Percentiles rank a stretch among this genome's conserved stretches.
These are phyloP conservation scores for Solanum aculeatissimum DNA, from an alignment of 305 asterid genomes.

Conservation along the genomic window DNA sequence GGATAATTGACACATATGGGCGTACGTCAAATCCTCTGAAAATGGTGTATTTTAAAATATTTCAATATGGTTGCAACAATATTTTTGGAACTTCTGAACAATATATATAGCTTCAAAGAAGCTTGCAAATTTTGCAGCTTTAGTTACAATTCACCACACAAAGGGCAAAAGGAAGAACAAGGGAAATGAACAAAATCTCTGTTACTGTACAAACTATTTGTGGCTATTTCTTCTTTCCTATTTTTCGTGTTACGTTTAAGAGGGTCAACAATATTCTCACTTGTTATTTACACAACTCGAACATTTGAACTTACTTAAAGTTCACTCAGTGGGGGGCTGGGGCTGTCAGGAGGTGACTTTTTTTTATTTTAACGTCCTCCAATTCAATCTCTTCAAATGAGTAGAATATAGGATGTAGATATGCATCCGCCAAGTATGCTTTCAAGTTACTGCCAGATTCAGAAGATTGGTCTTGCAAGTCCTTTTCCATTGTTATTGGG, in stretches of 20 bases:
- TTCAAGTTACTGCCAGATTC: constrained; percentile 39
- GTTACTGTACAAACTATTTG: no score
- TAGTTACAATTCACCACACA: no score
- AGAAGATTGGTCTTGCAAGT: constrained; percentile 41
- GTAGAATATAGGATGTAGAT: constrained; percentile 84
- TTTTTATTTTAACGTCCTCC: constrained; percentile 54
- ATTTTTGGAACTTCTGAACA: neutral
- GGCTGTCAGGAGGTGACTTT: constrained; percentile 10
- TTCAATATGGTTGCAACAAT: neutral
- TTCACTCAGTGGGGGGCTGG: constrained; percentile 29
- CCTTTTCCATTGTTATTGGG: constrained; percentile 8
- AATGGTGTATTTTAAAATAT: neutral
- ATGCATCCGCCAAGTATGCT: constrained; percentile 74
- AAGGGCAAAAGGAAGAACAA: neutral
- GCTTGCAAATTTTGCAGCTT: no score
- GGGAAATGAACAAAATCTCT: neutral
- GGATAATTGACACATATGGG: neutral
- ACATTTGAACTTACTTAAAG: neutral
- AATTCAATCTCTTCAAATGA: constrained; percentile 75
- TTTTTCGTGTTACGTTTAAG: no score
- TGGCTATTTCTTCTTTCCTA: no score
- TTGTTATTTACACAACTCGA: no score
- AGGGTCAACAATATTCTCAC: no score
- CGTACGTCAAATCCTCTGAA: neutral
- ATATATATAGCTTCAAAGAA: no score